Conservation (phyloP, 1,284 basidiomycete species). For the Malassezia caprae region DNA sequence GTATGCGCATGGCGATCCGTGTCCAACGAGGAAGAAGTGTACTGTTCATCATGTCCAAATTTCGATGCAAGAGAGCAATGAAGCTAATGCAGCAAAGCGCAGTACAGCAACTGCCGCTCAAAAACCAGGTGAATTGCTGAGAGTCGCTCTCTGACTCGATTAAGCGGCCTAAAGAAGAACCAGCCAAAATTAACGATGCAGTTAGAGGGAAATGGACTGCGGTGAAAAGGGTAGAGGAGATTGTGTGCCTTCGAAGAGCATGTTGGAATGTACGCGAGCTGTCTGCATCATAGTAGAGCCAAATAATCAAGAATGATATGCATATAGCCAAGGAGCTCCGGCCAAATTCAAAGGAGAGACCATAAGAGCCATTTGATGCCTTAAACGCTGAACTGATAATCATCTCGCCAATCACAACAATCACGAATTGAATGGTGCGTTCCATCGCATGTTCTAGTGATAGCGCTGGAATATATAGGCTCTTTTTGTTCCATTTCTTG, state of each 20-base stretch:
- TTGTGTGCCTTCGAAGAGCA: conserved; percentile 40
- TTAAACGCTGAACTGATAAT: conserved; percentile 27
- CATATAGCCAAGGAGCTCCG: conserved; percentile 32
- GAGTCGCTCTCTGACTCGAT: conserved; percentile 18
- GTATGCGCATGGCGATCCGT: conserved; percentile 27
- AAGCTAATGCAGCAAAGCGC: conserved; percentile 28
- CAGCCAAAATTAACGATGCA: conserved; percentile 35
- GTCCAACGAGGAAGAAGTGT: conserved; percentile 28
- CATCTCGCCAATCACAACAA: conserved; percentile 39
- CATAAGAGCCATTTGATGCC: conserved; percentile 19
- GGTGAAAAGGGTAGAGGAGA: conserved; percentile 36
- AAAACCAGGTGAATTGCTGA: conserved; percentile 35
- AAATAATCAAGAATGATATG: conserved; percentile 39
- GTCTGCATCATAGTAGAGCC: conserved; percentile 41
- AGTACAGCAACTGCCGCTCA: conserved; percentile 24
- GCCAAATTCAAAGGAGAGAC: conserved; percentile 26
- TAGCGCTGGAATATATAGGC: conserved; percentile 33
- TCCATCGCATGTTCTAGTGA: conserved; percentile 39
- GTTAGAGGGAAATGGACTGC: conserved; percentile 44
- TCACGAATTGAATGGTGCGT: conserved; percentile 32
- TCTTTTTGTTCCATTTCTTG: conserved; percentile 15
- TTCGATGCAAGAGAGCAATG: conserved; percentile 35
- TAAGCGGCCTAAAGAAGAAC: conserved; percentile 22
- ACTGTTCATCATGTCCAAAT: conserved; percentile 29
- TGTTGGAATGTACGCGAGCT: conserved; percentile 41